Evolutionary conservation across 1,284 basidiomycete species (phyloP).

Genomic region (Papiliotrema fonsecae): DNA sequence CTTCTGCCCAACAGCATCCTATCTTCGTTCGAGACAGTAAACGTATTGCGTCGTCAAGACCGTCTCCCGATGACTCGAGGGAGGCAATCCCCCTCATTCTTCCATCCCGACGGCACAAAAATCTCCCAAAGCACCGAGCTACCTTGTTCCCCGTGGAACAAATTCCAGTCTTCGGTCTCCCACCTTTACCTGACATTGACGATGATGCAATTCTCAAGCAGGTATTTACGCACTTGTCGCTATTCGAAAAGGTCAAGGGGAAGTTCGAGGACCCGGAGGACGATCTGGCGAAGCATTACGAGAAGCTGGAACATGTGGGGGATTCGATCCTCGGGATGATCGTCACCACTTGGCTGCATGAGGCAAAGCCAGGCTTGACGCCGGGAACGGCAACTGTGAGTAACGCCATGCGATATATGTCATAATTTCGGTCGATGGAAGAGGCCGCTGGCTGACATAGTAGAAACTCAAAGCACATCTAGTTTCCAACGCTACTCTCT

Average conservation of each 20-base stretch:
- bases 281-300: conserved; percentile 29
- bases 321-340: conserved; percentile 42
- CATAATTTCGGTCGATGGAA: too few relatives aligned
- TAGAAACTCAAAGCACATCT: conserved; percentile 45
- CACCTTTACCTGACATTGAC: conserved; percentile 32
- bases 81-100: too few relatives aligned
- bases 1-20: too few relatives aligned
- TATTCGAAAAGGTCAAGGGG: conserved; percentile 24
- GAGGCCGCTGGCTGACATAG: neutral
- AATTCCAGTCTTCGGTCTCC: conserved; percentile 37
- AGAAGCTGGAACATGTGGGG: conserved; percentile 45
- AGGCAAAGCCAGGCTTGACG: conserved; percentile 32
- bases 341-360: conserved; percentile 44
- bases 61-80: too few relatives aligned
- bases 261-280: conserved; percentile 32
- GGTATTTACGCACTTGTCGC: conserved; percentile 35
- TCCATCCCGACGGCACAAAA: conserved; percentile 35
- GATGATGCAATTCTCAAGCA: conserved; percentile 24
- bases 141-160: conserved; percentile 38
- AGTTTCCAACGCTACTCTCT: conserved; percentile 42
- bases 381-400: conserved; percentile 41
- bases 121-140: conserved; percentile 15
- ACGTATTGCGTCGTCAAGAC: too few relatives aligned
- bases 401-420: too few relatives aligned
- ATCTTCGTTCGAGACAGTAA: too few relatives aligned